Evolutionary conservation across 495 filamentous ascomycete genomes (phyloP).

Genomic region (Xylaria cubensis): DNA sequence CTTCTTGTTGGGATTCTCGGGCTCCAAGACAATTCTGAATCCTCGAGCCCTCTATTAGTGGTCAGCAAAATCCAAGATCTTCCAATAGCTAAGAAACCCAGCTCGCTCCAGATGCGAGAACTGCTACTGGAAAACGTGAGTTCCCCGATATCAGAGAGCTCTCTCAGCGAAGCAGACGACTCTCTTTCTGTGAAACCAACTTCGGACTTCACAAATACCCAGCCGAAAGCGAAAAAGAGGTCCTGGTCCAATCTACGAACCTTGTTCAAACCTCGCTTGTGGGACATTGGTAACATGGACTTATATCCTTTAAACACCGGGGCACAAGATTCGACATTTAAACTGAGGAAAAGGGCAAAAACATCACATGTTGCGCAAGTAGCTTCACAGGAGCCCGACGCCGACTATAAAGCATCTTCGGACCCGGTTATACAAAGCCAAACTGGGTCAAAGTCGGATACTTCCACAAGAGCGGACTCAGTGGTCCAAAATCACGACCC

Average conservation of each 20-base stretch:
- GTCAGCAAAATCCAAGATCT: slow-evolving; percentile 17
- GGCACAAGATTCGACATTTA: slow-evolving; percentile 13
- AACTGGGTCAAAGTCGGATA: not conserved
- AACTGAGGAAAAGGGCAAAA: slow-evolving; percentile 13
- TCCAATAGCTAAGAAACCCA: slow-evolving; percentile 27
- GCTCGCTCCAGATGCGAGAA: slow-evolving; percentile 24
- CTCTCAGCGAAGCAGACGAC: slow-evolving; percentile 8
- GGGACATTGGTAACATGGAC: slow-evolving; percentile 9
- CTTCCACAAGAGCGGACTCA: not conserved
- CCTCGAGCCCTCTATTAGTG: not conserved
- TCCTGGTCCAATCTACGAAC: slow-evolving; percentile 27
- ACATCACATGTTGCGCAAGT: not conserved
- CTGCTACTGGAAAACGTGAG: not conserved
- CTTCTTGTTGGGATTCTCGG: slow-evolving; percentile 25
- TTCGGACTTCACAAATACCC: not conserved
- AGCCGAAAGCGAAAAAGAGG: slow-evolving; percentile 17
- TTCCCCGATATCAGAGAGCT: not conserved
- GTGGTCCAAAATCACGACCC: not conserved
- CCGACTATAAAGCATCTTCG: not conserved
- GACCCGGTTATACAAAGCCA: not conserved
- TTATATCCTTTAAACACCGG: slow-evolving; percentile 6
- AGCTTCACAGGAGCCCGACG: not conserved
- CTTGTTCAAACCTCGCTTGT: slow-evolving; percentile 15
- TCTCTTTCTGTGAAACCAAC: not conserved
- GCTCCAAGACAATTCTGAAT: slow-evolving; percentile 13